These are phyloP conservation scores for Tulasnella sp. DNA, from an alignment of 768 basidiomycete species.

Conservation along the genomic window DNA sequence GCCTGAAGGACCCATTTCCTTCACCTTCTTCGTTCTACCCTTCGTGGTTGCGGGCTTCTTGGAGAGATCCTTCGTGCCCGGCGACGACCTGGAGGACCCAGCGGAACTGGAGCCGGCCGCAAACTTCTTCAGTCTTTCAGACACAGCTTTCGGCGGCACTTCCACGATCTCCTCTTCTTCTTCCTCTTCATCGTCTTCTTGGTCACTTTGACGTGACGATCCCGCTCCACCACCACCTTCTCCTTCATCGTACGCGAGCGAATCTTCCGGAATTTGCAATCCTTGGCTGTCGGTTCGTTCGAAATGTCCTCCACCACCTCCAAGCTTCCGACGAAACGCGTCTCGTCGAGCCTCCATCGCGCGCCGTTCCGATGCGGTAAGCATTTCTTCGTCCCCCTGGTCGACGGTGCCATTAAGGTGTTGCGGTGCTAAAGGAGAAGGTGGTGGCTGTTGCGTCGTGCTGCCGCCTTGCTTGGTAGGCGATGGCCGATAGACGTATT, in stretches of 20 bases:
- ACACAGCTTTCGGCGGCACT: conserved; percentile 14
- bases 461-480: no score
- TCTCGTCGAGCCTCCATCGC: conserved; percentile 27
- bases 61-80: neutral
- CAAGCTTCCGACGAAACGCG: conserved; percentile 26
- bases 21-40: conserved; percentile 34
- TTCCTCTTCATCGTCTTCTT: conserved; percentile 4
- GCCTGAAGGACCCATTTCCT: conserved; percentile 62
- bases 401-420: conserved; percentile 30
- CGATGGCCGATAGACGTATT: conserved; percentile 43
- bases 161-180: conserved; percentile 1
- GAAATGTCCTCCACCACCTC: conserved; percentile 12
- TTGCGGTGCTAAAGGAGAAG: neutral
- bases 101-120: neutral
- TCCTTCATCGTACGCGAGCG: conserved; percentile 28
- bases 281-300: conserved; percentile 22
- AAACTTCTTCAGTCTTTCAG: conserved; percentile 23
- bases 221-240: conserved; percentile 24
- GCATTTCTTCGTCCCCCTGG: conserved; percentile 32
- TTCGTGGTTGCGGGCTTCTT: conserved; percentile 28
- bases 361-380: conserved; percentile 30
- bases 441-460: no score
- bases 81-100: neutral
- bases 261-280: conserved; percentile 29
- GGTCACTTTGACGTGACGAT: neutral